Evolutionary conservation across 306 rosid species (phyloP).

Genomic region (Fragaria iinumae): DNA sequence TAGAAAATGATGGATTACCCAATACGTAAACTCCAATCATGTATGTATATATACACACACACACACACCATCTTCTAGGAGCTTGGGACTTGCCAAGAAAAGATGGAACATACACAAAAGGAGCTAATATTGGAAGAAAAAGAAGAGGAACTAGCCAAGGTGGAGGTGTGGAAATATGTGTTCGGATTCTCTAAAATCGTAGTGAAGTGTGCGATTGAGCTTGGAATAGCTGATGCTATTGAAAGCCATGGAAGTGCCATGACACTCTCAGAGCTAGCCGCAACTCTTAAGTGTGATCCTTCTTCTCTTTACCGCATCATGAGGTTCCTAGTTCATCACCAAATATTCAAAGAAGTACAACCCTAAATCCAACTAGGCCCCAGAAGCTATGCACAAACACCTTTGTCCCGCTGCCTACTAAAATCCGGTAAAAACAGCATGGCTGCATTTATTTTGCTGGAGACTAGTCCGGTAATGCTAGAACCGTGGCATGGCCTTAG

Average conservation of each 20-base stretch:
- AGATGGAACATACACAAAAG: neutral
- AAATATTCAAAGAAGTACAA: slow-evolving; percentile 38
- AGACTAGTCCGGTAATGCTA: slow-evolving; percentile 29
- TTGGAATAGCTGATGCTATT: slow-evolving; percentile 59
- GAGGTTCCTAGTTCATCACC: slow-evolving; percentile 47
- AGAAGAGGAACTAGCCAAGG: slow-evolving; percentile 38
- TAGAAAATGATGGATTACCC: neutral
- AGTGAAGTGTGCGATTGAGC: slow-evolving; percentile 65
- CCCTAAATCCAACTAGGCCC: neutral
- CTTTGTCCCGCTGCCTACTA: slow-evolving; percentile 30
- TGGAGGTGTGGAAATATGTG: slow-evolving; percentile 43
- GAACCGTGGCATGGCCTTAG: slow-evolving; percentile 37
- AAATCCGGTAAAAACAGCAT: slow-evolving; percentile 23
- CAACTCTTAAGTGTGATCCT: slow-evolving; percentile 37
- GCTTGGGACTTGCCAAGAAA: too few relatives aligned
- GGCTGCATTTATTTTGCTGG: slow-evolving; percentile 25
- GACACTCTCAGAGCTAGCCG: slow-evolving; percentile 46
- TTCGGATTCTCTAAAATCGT: slow-evolving; percentile 56
- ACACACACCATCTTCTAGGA: too few relatives aligned
- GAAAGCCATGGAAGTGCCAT: slow-evolving; percentile 51
- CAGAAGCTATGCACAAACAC: slow-evolving; percentile 24
- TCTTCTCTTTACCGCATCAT: slow-evolving; percentile 33
- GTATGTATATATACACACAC: too few relatives aligned
- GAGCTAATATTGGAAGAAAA: neutral
- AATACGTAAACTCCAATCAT: too few relatives aligned